phyloP scores from a whole-genome alignment of 2,329 filamentous ascomycete genomes.

The Colletotrichum ledebouriae region DNA sequence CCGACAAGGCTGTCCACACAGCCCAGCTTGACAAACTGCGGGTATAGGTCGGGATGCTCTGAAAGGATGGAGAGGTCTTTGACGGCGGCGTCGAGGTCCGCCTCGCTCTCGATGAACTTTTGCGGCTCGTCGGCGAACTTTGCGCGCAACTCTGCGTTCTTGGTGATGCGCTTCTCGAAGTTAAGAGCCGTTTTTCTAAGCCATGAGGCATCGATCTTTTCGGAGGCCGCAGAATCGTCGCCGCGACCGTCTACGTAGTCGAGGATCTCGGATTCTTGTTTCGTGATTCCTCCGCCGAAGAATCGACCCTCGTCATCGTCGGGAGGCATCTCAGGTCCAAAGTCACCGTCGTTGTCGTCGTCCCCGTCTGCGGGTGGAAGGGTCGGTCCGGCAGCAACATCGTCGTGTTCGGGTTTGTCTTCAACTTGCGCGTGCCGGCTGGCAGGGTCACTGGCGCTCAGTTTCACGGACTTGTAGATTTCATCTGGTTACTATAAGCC shows the following conservation, averaged over 20 bases:
- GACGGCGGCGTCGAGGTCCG: slow-evolving; percentile 89
- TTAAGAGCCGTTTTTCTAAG: slow-evolving; percentile 82
- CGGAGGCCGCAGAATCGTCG: slow-evolving; percentile 61
- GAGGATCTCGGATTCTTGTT: slow-evolving; percentile 84
- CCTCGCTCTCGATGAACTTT: slow-evolving; percentile 88
- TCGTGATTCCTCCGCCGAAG: slow-evolving; percentile 91
- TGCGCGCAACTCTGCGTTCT: slow-evolving; percentile 89
- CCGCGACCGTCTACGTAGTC: slow-evolving; percentile 80
- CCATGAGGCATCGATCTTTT: slow-evolving; percentile 88
- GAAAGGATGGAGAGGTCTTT: slow-evolving; percentile 88
- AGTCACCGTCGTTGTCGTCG: slow-evolving; percentile 53
- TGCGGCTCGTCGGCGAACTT: slow-evolving; percentile 84
- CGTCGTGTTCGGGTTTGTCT: slow-evolving; percentile 57
- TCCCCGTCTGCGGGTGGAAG: slow-evolving; percentile 64
- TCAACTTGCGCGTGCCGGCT: slow-evolving; percentile 62
- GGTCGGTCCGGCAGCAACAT: slow-evolving; percentile 63
- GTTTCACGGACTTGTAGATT: slow-evolving; percentile 73
- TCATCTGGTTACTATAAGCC: slow-evolving; percentile 59
- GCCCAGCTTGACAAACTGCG: slow-evolving; percentile 82
- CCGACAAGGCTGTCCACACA: slow-evolving; percentile 81
- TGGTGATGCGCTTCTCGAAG: slow-evolving; percentile 91
- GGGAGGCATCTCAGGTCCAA: slow-evolving; percentile 43
- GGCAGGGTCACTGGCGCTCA: slow-evolving; percentile 58
- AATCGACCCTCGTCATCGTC: slow-evolving; percentile 96
- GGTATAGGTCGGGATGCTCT: slow-evolving; percentile 87